These are phyloP conservation scores for Ilex paraguariensis DNA, from an alignment of 305 asterid genomes.

Conservation along the genomic window DNA sequence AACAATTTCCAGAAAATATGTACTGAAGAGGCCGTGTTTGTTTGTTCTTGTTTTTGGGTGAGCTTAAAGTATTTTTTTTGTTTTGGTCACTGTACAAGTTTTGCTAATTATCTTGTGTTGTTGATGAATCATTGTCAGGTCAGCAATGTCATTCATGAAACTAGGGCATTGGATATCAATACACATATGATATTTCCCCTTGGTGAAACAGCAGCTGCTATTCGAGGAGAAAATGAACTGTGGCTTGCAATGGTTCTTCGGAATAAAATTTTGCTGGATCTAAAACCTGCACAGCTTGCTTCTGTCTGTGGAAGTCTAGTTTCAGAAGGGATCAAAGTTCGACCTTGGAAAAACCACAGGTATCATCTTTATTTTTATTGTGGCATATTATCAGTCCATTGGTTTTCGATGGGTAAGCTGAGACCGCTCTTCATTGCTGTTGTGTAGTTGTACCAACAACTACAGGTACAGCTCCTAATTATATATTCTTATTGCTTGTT, in stretches of 20 bases:
- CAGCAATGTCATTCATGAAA: constrained; percentile 91
- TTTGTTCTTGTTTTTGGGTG: too few relatives aligned
- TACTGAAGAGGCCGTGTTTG: too few relatives aligned
- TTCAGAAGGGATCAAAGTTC: constrained; percentile 93
- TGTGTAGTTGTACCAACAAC: too few relatives aligned
- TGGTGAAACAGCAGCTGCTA: constrained; percentile 98
- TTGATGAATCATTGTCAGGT: constrained; percentile 35
- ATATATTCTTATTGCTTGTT: too few relatives aligned
- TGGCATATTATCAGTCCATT: background rate
- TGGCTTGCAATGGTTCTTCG: constrained; percentile 98
- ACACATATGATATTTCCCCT: constrained; percentile 77
- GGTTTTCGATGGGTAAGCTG: background rate
- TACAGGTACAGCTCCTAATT: too few relatives aligned
- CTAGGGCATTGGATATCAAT: constrained; percentile 94
- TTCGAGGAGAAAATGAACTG: constrained; percentile 97
- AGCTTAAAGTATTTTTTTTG: constrained; percentile 3
- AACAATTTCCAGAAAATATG: too few relatives aligned
- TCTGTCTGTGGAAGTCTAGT: constrained; percentile 87
- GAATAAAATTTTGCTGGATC: constrained; percentile 63
- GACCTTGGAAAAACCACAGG: constrained; percentile 91
- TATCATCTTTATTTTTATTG: constrained; percentile 16
- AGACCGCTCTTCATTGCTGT: too few relatives aligned
- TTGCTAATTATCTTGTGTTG: too few relatives aligned
- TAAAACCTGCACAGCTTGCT: constrained; percentile 99
- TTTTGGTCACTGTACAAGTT: background rate